Base-by-base conservation (phyloP, 495 filamentous ascomycete genomes). In the Penicillium taxi region DNA sequence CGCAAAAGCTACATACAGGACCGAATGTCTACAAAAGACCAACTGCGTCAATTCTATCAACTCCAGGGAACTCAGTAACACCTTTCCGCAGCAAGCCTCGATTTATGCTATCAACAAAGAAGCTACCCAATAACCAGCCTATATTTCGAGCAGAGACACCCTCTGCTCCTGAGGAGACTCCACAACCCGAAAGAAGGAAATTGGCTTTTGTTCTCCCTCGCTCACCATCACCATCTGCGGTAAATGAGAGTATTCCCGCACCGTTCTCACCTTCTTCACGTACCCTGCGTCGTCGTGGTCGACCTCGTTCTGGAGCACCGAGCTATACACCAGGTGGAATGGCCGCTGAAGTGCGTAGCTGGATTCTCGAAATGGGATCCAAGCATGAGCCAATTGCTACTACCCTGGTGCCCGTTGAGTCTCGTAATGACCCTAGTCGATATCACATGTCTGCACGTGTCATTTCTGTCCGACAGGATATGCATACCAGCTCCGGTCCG, bases 241-340 rank as follows among this genome's bases (percentile, higher is more conserved):
- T 24, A 13, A 30, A 26, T 6, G 54, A 61, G 0, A 44, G 58
- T 41, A 36, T 63, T 5, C 63, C 59, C 1, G 59, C 59, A 0
- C 64, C 63, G 0, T 67, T 69, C 32, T 69, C 66, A 1, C 66
- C 66, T 2, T 63, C 60, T 1, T 60, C 59, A 8, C 53, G 52
- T n/a, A 47, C 53, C 2, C 38, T 64, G 0, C 48, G 44, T 16
- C 58, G 62, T 15, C 56, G 57, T 9, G 63, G 64, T 6, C 41
- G 56, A 18, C 27, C 40, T 3, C 55, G 55, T 9, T 32, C 50
- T 4, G 39, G 44, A 12, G 47, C 33, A 1, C 41, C 48, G 5
- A 44, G 25, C 3, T 67, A 66, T 39, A 18, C 57, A 0, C 52
- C 64, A 2, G 66, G 61, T 8, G 66, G 66, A 11, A 65, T 69